Evolutionary conservation across 1,284 basidiomycete species (phyloP).

Genomic region (Agroathelia rolfsii): DNA sequence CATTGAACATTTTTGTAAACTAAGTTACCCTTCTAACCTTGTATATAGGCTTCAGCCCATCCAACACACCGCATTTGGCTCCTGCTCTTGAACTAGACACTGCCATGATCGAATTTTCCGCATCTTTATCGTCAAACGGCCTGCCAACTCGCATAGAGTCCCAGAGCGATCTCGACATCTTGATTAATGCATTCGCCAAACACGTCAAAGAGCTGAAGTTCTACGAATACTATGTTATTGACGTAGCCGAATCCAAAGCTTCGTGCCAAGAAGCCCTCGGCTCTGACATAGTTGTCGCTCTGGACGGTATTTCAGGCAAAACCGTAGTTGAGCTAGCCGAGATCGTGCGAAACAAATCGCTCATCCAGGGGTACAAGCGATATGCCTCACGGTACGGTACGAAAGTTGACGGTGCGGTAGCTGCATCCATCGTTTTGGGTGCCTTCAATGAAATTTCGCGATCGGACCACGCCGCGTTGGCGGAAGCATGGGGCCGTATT

Average conservation of each 20-base stretch:
- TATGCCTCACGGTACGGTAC: constrained; percentile 63
- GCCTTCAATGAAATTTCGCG: constrained; percentile 47
- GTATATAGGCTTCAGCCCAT: constrained; percentile 70
- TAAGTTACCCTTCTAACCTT: constrained; percentile 9
- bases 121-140: constrained; percentile 50
- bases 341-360: constrained; percentile 42
- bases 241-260: constrained; percentile 51
- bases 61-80: constrained; percentile 81
- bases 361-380: constrained; percentile 48
- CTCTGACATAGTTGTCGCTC: constrained; percentile 33
- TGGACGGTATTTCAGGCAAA: constrained; percentile 55
- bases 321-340: constrained; percentile 60
- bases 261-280: constrained; percentile 42
- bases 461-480: constrained; percentile 43
- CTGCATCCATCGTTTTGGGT: constrained; percentile 64
- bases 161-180: constrained; percentile 54
- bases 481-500: constrained; percentile 64
- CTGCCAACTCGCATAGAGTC: constrained; percentile 64
- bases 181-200: constrained; percentile 55
- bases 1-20: constrained; percentile 6
- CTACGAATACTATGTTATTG: constrained; percentile 90
- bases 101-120: constrained; percentile 75
- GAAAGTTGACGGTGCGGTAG: constrained; percentile 45
- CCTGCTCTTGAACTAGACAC: constrained; percentile 84
- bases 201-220: constrained; percentile 59